Percentiles rank a stretch among this genome's conserved stretches.
Evolutionary conservation across 2,329 filamentous ascomycete genomes (phyloP).

Genomic region (Monosporascus cannonballus): DNA sequence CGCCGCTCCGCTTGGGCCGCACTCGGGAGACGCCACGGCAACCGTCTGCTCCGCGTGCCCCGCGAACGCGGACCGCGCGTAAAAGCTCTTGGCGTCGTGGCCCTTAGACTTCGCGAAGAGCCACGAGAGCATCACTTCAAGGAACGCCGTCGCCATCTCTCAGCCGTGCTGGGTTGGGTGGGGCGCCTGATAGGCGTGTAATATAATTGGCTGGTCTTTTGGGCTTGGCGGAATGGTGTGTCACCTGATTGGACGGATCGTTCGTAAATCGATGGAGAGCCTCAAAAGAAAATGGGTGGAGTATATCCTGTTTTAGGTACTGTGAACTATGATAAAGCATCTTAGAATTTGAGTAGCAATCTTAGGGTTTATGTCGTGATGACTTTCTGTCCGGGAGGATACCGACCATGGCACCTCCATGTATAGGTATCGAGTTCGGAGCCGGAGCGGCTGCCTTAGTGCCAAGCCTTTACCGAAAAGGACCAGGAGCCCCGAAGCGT

Average conservation of each 20-base stretch:
- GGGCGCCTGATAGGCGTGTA: not conserved
- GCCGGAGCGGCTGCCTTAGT: not conserved
- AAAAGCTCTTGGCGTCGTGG: constrained; percentile 33
- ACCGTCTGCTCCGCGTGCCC: constrained; percentile 29
- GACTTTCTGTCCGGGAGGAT: not conserved
- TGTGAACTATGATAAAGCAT: too few species aligned
- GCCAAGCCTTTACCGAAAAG: not conserved
- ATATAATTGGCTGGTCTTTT: not conserved
- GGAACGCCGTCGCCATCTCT: constrained; percentile 9
- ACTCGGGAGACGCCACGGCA: constrained; percentile 32
- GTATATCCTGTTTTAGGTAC: too few species aligned
- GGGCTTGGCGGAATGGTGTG: too few species aligned
- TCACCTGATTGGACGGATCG: too few species aligned
- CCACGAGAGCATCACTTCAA: constrained; percentile 33
- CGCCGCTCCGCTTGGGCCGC: constrained; percentile 29
- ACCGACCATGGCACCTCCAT: not conserved
- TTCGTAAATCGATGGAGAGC: too few species aligned
- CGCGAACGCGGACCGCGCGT: constrained; percentile 29
- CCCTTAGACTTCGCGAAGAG: constrained; percentile 31
- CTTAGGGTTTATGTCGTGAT: too few species aligned
- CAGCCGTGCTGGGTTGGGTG: not conserved
- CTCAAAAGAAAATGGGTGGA: too few species aligned
- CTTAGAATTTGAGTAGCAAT: too few species aligned
- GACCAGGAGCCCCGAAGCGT: not conserved
- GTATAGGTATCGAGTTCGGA: not conserved